These are phyloP conservation scores for Euphorbia lathyris DNA, from an alignment of 345 rosid genomes.

Conservation along the genomic window DNA sequence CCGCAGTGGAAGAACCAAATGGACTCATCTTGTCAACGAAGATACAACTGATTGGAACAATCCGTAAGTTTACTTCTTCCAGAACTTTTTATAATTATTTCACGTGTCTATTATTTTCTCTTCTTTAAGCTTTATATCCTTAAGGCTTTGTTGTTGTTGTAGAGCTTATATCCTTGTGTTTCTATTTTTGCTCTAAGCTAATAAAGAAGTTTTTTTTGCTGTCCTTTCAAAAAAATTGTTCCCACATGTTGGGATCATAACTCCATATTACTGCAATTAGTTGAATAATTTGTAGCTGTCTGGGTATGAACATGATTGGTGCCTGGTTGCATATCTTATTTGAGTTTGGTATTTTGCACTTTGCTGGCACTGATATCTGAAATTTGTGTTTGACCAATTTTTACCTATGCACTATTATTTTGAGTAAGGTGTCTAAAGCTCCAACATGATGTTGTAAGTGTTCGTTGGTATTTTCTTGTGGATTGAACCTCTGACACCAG, in stretches of 20 bases:
- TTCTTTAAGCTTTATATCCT: not conserved
- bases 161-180: not conserved
- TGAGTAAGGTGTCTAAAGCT: not conserved
- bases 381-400: not conserved
- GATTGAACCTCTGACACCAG: not conserved
- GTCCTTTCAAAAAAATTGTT: not conserved
- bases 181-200: not conserved
- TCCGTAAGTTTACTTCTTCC: constrained; percentile 47
- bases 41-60: constrained; percentile 82
- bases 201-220: not conserved
- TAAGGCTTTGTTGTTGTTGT: too few relatives aligned
- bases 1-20: constrained; percentile 79
- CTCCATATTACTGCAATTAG: not conserved
- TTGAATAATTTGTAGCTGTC: not conserved
- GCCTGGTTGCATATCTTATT: not conserved
- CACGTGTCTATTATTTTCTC: not conserved
- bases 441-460: not conserved
- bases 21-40: constrained; percentile 85
- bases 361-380: not conserved
- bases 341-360: not conserved
- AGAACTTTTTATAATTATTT: not conserved
- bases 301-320: not conserved
- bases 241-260: not conserved
- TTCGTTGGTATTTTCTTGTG: not conserved
- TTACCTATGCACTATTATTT: not conserved